Base-by-base conservation (phyloP, 441 rosid genomes). In the Jatropha multifida region DNA sequence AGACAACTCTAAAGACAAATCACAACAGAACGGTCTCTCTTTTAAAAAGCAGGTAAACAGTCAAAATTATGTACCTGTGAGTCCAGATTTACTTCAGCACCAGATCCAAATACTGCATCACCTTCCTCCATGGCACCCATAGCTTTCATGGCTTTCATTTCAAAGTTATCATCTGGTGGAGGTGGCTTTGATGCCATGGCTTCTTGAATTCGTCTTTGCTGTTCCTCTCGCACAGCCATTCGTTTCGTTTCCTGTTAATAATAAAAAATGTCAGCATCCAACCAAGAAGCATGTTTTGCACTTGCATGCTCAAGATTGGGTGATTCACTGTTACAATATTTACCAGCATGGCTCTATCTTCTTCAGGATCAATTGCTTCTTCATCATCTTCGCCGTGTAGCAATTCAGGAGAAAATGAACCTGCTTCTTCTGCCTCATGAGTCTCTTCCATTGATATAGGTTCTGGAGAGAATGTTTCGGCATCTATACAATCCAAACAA, bases 71-170 rank as follows among this genome's bases (percentile, higher is more conserved):
- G 51, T 76, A 93, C 98, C 92, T 91, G 93, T 0, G 99, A 91
- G 74, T 95, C 97, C 79, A 95, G 88, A 83, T 87, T 93, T 55
- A 95, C 92, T 88, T 95, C 99, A 38, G 96, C 94, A 48, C 94
- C 96, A 65, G 94, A 82, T 80, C 98, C 97, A 83, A 95, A 92
- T 61, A 90, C 85, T 23, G 94, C 97, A 85, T 93, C 98, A 41
- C 97, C 98, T 85, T 95, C 99, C 79, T 95, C 99, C 92, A 92
- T 88, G 52, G 82, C 85, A 76, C 99, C 99, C 99, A 94, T 95
- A 77, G 83, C 90, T 86, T 95, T 95, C 76, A 90, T 87, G 79
- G 94, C 98, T 87, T 90, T 95, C 80, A 89, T 72, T 88, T 95
- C 97, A 18, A 93, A 89, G 81, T 88, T 90, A 78, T 95, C 94